Conservation (phyloP, 306 rosid genomes). For the Urtica urens region DNA sequence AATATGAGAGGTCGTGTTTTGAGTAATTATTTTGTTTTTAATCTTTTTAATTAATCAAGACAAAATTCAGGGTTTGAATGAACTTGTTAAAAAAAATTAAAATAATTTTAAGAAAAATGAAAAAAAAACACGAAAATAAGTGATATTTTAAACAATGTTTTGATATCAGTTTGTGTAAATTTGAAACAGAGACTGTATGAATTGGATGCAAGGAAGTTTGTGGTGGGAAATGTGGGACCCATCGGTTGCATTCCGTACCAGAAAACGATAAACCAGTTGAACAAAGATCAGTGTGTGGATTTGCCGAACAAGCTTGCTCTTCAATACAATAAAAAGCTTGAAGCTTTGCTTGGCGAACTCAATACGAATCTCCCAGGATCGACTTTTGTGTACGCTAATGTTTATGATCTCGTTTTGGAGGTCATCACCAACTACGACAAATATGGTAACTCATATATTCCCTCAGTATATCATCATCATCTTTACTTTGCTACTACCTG, state of each 20-base stretch:
- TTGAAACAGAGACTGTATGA: constrained; percentile 52
- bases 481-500: too few relatives aligned
- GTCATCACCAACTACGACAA: constrained; percentile 48
- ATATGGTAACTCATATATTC: constrained; percentile 31
- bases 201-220: constrained; percentile 81
- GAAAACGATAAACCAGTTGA: constrained; percentile 66
- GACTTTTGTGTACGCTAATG: constrained; percentile 65
- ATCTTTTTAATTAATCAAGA: too few relatives aligned
- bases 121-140: too few relatives aligned
- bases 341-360: constrained; percentile 56
- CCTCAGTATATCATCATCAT: too few relatives aligned
- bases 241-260: constrained; percentile 93
- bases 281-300: constrained; percentile 63
- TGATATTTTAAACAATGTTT: too few relatives aligned
- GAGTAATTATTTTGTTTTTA: too few relatives aligned
- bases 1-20: too few relatives aligned
- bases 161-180: neutral
- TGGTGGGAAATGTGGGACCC: constrained; percentile 81
- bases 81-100: too few relatives aligned
- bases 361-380: constrained; percentile 67
- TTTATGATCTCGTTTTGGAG: constrained; percentile 58
- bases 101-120: too few relatives aligned
- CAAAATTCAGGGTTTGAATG: too few relatives aligned
- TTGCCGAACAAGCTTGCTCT: constrained; percentile 70
- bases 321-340: constrained; percentile 61